Evolutionary conservation across 306 rosid genomes (phyloP), one percentile per base, ranked within the genome.

Genomic region (Pterocarpus santalinus): DNA sequence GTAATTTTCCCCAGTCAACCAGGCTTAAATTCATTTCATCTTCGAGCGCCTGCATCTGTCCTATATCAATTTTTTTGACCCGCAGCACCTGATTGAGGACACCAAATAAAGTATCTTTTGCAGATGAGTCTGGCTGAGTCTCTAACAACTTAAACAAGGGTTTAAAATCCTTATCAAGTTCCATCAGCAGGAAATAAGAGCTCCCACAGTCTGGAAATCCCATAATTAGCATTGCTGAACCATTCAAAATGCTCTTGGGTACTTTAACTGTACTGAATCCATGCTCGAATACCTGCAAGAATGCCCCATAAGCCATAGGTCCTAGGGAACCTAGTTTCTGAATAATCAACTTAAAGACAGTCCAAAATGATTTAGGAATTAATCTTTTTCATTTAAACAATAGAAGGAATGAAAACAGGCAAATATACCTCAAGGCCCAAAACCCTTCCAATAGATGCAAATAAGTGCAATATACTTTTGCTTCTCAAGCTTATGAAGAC

Each of bases 161-260:
- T 81, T 92, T 92, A 67, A 92, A 96, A 85, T 92, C 97, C 88
- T 90, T 93, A 86, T 96, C 98, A 76, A 93, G 99, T 64, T 93
- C 88, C 97, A 96, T 86, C 63, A 90, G 82, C 90, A 96, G 88
- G 87, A 89, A 90, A 80, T 91, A 92, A 46, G 97, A 90, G 79
- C 92, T 89, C 85, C 96, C 93, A 80, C 97, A 89, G 67, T 95
- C 99, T 39, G 99, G 98, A 85, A 95, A 95, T 71, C 93, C 99
- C 98, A 95, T 89, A 83, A 93, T 66, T 80, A 95, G 90, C 90
- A 84, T 78, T 78, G 87, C 62, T 55, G 97, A 92, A 87, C 97
- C 97, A 81, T 86, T 86, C 33, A 67, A 87, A 83, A 92, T 71
- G 88, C 69, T 83, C 84, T 92, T 93, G 22, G 99, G 94, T 83